Evolutionary conservation across 495 filamentous ascomycete genomes (phyloP), one percentile per base, ranked within the genome.

Genomic region (Collariella sp.): DNA sequence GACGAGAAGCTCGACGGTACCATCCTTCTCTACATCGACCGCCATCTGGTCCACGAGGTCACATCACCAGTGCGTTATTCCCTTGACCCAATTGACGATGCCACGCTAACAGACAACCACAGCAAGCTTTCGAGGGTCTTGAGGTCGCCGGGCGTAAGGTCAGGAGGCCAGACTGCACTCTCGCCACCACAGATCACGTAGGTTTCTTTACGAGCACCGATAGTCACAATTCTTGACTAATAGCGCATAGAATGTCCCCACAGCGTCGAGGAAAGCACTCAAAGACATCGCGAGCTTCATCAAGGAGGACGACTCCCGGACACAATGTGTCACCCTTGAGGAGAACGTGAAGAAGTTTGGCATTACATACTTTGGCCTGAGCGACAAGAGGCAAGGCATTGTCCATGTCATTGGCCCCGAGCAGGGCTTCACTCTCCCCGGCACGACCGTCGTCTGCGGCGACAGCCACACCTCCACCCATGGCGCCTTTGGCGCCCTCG

Each of bases 331-430:
- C 57, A 98, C 93, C 36, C 83, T 98, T 29, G 93, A 98, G 69
- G 83, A 96, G 56, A 98, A 98, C 64, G 93, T 98, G 55, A 94
- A 95, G 72, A 86, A 89, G 51, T 96, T 96, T 60, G 89, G 87
- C 59, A 79, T 98, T 65, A 96, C 93, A 65, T 98, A 96, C 73
- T 98, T 98, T 62, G 93, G 93, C 47, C 83, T 98, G 55, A 89
- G 83, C 38, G 93, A 97, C 71, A 95, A 95, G 76, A 81, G 93
- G 29, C 93, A 98, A 75, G 93, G 93, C 60, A 98, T 98, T 66
- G 93, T 98, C 39, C 93, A 98, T 71, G 86, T 98, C 64, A 96
- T 98, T 61, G 93, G 93, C n/a, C 93, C 93, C 38, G 93, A 98
- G 77, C 93, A 98, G 70, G 93, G 93, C 56, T 98, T 98, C 77